phyloP scores from a whole-genome alignment of 768 basidiomycete species.

The Podaxis sp. region DNA sequence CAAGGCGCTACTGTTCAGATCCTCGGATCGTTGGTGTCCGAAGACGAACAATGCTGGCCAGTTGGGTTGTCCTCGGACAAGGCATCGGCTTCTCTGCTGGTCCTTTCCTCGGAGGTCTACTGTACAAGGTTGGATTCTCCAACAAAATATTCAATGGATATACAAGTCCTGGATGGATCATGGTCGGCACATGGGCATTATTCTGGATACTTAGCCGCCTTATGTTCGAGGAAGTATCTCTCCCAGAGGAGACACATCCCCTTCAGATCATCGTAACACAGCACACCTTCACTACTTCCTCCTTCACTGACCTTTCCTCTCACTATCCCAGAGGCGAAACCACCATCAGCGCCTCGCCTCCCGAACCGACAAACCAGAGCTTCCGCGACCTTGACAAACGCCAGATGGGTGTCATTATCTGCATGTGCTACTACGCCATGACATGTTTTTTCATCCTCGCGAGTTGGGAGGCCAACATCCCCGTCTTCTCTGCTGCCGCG shows the following conservation, averaged over 20 bases:
- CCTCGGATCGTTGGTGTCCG: conserved; percentile 66
- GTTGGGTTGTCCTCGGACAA: conserved; percentile 63
- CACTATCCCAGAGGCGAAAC: conserved; percentile 40
- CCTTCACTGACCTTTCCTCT: conserved; percentile 23
- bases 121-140: conserved; percentile 59
- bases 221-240: conserved; percentile 41
- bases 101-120: conserved; percentile 59
- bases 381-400: conserved; percentile 16
- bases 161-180: conserved; percentile 66
- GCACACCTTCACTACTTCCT: neutral
- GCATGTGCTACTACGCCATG: conserved; percentile 73
- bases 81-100: conserved; percentile 60
- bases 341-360: conserved; percentile 3
- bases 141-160: conserved; percentile 63
- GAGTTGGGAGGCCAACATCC: conserved; percentile 68
- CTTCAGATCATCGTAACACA: neutral
- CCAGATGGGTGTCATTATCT: conserved; percentile 51
- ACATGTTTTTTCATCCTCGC: conserved; percentile 70
- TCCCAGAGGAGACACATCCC: conserved; percentile 1
- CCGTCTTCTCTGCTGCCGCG: conserved; percentile 48
- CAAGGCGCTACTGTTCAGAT: conserved; percentile 69
- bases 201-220: conserved; percentile 42
- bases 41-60: conserved; percentile 58
- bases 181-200: conserved; percentile 49
- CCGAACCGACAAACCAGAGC: conserved; percentile 6